Evolutionary conservation across 2,329 filamentous ascomycete genomes (phyloP).

Genomic region (Hypoxylon sp.): DNA sequence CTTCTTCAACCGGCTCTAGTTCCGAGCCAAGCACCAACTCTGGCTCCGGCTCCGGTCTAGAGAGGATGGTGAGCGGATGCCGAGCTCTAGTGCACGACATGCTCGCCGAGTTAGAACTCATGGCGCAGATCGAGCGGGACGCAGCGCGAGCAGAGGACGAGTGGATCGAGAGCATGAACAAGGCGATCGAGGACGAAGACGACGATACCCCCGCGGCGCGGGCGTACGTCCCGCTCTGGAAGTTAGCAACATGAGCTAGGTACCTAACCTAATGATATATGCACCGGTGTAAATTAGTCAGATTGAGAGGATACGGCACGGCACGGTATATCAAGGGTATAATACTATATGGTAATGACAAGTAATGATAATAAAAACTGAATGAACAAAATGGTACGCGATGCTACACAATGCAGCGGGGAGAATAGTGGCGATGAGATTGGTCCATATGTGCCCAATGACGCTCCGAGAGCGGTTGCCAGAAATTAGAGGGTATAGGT

Average conservation of each 20-base stretch:
- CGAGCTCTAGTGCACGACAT: conserved; percentile 69
- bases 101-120: conserved; percentile 73
- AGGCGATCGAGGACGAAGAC: conserved; percentile 57
- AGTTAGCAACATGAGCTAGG: conserved; percentile 42
- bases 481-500: conserved; percentile 3
- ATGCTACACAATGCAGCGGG: conserved; percentile 1
- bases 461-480: background rate
- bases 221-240: conserved; percentile 53
- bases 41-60: conserved; percentile 48
- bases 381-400: background rate
- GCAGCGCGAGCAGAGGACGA: conserved; percentile 69
- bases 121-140: conserved; percentile 73
- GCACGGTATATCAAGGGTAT: background rate
- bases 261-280: background rate
- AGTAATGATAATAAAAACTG: conserved; percentile 19
- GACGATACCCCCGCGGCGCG: conserved; percentile 38
- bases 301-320: conserved; percentile 15
- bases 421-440: conserved; percentile 3
- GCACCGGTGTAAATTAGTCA: background rate
- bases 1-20: conserved; percentile 21
- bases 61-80: conserved; percentile 47
- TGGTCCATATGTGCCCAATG: conserved; percentile 4
- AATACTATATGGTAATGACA: conserved; percentile 8
- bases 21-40: background rate
- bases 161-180: conserved; percentile 71